Base-by-base conservation (phyloP, 2,329 filamentous ascomycete genomes). In the Colletotrichum graminicola region DNA sequence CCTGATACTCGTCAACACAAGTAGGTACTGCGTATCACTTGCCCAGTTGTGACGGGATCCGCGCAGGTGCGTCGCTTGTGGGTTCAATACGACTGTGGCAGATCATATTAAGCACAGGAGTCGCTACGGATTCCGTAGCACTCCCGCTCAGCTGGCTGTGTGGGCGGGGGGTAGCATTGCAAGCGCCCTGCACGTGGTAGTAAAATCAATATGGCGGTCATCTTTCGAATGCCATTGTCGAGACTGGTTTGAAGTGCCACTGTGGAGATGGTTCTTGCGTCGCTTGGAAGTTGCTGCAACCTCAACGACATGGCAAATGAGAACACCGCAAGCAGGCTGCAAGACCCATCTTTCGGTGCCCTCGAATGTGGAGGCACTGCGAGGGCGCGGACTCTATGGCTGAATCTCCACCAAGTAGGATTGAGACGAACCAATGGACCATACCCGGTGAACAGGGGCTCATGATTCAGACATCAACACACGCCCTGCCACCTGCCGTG, bases 381-480 rank as follows among this genome's bases (percentile, higher is more conserved):
- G 34, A 11, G 61, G 49, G 47, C 36, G 59, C 23, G 54, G 41
- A 55, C 36, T 66, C 18, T 60, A 36, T 52, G 54, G 59, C n/a
- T 55, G 54, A 69, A 60, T 54, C 54, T n/a, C 8, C 34, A 45
- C 39, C 54, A 45, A 47, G 47, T 54, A 39, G 54, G 57, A 39
- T 60, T 55, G n/a, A 39, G 66, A 69, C 55, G 66, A 69, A 69
- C 66, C 66, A 66, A 69, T 69, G 54, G 62, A 60, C 11, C 66
- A 26, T 45, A 29, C 18, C 23, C 39, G 45, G 34, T 32, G 21
- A n/a, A 18, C 61, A 62, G 66, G 54, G 66, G 66, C 47, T 66
- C 62, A 69, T 69, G 67, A 69, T 47, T 69, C 67, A 69, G 32
- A 32, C 54, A 18, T 47, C 21, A 43, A 26, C 52, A 34, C 62